Evolutionary conservation across 306 rosid species (phyloP).

Genomic region (Carpinus fangiana): DNA sequence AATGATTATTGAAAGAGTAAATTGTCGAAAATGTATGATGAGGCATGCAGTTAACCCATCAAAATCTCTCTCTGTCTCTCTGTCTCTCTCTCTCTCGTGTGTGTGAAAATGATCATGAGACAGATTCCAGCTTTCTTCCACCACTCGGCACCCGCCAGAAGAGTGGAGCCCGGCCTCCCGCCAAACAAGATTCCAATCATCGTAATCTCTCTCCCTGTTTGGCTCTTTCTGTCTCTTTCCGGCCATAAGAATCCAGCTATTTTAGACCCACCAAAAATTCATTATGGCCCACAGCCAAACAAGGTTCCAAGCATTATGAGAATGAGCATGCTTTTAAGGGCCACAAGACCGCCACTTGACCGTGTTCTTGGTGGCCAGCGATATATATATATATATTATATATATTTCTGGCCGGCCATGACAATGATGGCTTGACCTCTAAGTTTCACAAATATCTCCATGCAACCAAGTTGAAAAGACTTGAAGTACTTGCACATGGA

Average conservation of each 20-base stretch:
- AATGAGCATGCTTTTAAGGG: conserved; percentile 17
- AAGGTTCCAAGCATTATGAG: conserved; percentile 21
- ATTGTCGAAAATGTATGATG: not conserved
- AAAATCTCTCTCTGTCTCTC: not conserved
- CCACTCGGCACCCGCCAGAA: conserved; percentile 23
- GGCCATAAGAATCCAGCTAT: conserved; percentile 22
- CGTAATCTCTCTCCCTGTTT: not conserved
- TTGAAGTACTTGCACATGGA: not conserved
- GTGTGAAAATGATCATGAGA: too few relatives aligned
- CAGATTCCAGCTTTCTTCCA: conserved; percentile 47
- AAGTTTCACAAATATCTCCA: not conserved
- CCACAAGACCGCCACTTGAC: conserved; percentile 21
- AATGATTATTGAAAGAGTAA: not conserved
- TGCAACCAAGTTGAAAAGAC: not conserved
- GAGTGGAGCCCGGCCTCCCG: conserved; percentile 23
- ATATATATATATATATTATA: not conserved
- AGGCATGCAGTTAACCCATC: not conserved
- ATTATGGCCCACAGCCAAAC: conserved; percentile 28
- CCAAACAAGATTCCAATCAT: conserved; percentile 30
- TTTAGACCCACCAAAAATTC: not conserved
- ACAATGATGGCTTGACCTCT: not conserved
- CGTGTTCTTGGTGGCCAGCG: conserved; percentile 1
- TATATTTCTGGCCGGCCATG: not conserved
- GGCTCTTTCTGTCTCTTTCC: not conserved
- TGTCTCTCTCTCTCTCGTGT: not conserved